Base-by-base conservation (phyloP, 208 protist genomes). In the Strigomonas culicis region DNA sequence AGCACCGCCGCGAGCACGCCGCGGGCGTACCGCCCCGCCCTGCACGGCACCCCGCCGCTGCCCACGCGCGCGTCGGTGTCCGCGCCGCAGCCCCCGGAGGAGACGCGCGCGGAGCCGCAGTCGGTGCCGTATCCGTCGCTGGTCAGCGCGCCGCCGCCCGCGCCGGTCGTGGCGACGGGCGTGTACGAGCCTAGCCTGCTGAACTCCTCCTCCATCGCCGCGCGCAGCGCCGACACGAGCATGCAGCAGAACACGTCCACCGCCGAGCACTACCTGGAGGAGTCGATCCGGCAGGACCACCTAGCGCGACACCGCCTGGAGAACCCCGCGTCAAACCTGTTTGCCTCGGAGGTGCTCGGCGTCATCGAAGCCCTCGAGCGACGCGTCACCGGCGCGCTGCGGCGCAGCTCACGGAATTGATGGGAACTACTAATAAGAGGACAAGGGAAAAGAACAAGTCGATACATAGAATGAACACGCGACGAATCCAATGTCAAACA, bases 341-440 rank as follows among this genome's bases (percentile, higher is more conserved):
- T 95, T 63, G 79, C 86, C 17, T 61, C 66, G 11, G 84, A 95
- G 71, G 79, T 95, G 46, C 70, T 95, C n/a, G 76, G 78, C 24
- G 82, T 87, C 55, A 95, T 95, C 59, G 76, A 84, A 24, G 84
- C 79, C 34, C 77, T 95, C 53, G 86, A 95, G 61, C 79, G 79
- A 19, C 79, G 79, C 34, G 86, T 95, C 22, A 62, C 79, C 15
- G 81, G 79, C 17, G 88, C 88, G 1, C 70, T 95, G 47, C 70
- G 81, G 47, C 77, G 83, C 49, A 51, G 50, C 39, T 24, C 6
- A 57, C 51, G 30, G 4, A 4, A 44, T 44, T 6, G 19, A 17
- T 2, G 39, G n/a, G n/a, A n/a, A 44, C 3, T 19, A 2, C 6
- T 1, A 2, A 28, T 21, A 31, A 53, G 10, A 15, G 17, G 46